phyloP scores from a whole-genome alignment of 192 early-diverging fungal species.

The Coemansia sp. region DNA sequence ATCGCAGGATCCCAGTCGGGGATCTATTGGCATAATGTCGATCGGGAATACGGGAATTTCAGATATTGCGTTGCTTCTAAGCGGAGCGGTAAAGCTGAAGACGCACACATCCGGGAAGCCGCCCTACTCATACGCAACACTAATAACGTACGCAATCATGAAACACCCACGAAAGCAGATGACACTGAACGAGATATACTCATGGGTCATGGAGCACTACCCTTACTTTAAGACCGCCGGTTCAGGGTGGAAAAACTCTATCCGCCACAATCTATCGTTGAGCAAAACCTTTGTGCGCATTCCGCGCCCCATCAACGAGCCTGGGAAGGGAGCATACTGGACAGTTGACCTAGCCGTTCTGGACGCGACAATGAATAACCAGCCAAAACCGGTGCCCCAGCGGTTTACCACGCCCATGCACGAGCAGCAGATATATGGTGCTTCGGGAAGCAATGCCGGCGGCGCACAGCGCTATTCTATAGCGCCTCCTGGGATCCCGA shows the following conservation, averaged over 20 bases:
- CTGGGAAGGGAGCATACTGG: conserved; percentile 87
- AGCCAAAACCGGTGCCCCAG: conserved; percentile 18
- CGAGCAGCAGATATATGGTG: not conserved
- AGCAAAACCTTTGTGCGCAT: conserved; percentile 82
- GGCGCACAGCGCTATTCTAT: not conserved
- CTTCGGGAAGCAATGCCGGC: not conserved
- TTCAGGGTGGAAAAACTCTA: conserved; percentile 81
- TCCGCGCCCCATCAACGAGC: conserved; percentile 75
- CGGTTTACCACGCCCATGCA: conserved; percentile 29
- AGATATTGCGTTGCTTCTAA: conserved; percentile 50
- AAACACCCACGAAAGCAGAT: conserved; percentile 64
- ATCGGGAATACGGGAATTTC: conserved; percentile 15
- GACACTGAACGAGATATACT: conserved; percentile 85
- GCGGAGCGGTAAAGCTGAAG: conserved; percentile 43
- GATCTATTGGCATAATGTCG: conserved; percentile 4
- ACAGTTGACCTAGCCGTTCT: conserved; percentile 62
- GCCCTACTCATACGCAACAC: conserved; percentile 77
- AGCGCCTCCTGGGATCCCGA: not conserved
- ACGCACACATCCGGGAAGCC: conserved; percentile 63
- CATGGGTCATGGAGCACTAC: conserved; percentile 73
- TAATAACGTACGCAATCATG: conserved; percentile 82
- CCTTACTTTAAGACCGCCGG: conserved; percentile 76
- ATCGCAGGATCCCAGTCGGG: conserved; percentile 8
- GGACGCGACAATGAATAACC: conserved; percentile 29
- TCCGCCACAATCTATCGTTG: conserved; percentile 86